A percentile compares a stretch with the other conserved stretches of the same genome.
phyloP scores from a whole-genome alignment of 768 basidiomycete species.

The Botryobasidium botryosum region DNA sequence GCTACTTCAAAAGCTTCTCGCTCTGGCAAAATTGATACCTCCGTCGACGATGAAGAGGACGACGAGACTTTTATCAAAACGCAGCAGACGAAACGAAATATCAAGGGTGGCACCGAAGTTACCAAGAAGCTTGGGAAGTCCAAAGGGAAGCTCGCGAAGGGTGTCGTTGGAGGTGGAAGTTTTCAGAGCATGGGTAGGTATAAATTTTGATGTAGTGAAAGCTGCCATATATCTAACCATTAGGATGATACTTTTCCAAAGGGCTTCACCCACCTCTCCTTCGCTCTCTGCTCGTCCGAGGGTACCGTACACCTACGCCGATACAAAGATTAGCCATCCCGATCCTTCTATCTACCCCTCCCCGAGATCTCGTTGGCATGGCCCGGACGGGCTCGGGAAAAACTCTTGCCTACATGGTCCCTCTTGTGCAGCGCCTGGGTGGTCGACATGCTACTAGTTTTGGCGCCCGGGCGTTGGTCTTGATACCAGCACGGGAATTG shows the following conservation, averaged over 20 bases:
- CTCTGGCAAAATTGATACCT: not conserved
- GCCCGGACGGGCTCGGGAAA: slow-evolving; percentile 97
- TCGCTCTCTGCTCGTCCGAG: slow-evolving; percentile 75
- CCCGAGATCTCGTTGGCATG: slow-evolving; percentile 92
- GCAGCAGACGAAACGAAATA: slow-evolving; percentile 53
- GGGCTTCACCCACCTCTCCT: slow-evolving; percentile 73
- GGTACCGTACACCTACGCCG: slow-evolving; percentile 88
- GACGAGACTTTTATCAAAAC: slow-evolving; percentile 38
- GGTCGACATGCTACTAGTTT: slow-evolving; percentile 64
- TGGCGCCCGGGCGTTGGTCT: slow-evolving; percentile 72
- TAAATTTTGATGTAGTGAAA: slow-evolving; percentile 1
- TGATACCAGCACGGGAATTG: slow-evolving; percentile 85
- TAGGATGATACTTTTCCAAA: slow-evolving; percentile 18
- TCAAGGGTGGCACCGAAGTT: slow-evolving; percentile 57
- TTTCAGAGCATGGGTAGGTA: slow-evolving; percentile 88
- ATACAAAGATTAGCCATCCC: slow-evolving; percentile 89
- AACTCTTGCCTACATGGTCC: slow-evolving; percentile 89
- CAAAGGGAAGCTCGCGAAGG: slow-evolving; percentile 53
- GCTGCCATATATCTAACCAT: slow-evolving; percentile 1
- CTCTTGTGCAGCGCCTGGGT: slow-evolving; percentile 71
- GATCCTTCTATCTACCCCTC: slow-evolving; percentile 61
- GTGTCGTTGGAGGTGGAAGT: slow-evolving; percentile 79
- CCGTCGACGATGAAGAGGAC: slow-evolving; percentile 11
- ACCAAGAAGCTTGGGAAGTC: slow-evolving; percentile 41
- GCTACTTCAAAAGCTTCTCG: not conserved